phyloP scores from a whole-genome alignment of 805 yeast species.

The Tetrapisispora pingtungensis region DNA sequence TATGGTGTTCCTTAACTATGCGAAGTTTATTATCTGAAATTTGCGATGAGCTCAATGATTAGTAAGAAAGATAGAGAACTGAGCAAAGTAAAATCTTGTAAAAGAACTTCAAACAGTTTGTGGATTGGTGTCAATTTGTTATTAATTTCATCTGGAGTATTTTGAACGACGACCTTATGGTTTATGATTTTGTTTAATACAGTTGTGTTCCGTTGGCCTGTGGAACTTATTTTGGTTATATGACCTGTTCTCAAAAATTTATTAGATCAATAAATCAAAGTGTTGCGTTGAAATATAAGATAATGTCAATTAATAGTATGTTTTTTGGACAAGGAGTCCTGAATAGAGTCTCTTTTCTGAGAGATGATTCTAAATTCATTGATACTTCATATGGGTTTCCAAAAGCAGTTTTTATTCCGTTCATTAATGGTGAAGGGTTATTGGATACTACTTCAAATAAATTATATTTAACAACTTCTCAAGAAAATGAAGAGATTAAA shows the following conservation, averaged over 20 bases:
- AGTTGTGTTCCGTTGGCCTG: no score
- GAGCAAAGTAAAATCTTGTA: no score
- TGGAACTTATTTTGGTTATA: no score
- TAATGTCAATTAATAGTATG: constrained; percentile 2
- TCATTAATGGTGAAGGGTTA: constrained; percentile 26
- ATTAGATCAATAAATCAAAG: background rate
- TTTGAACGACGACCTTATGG: no score
- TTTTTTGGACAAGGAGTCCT: constrained; percentile 40
- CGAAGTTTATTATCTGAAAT: no score
- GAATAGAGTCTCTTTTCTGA: constrained; percentile 47
- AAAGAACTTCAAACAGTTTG: no score
- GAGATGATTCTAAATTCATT: constrained; percentile 42
- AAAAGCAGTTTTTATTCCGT: constrained; percentile 32
- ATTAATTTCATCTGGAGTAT: no score
- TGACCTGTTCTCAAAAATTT: background rate
- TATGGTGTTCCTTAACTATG: no score
- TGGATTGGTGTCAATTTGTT: no score
- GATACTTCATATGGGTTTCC: constrained; percentile 34
- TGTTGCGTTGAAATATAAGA: background rate
- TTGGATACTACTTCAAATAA: constrained; percentile 1
- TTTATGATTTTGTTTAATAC: no score
- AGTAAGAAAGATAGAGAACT: no score
- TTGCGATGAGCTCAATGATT: no score
- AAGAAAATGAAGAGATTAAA: constrained; percentile 1
- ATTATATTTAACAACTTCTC: constrained; percentile 6